Evolutionary conservation across 1,139 yeast genomes (phyloP), one percentile per base, ranked within the genome.

Genomic region (Petasospora fabianii): DNA sequence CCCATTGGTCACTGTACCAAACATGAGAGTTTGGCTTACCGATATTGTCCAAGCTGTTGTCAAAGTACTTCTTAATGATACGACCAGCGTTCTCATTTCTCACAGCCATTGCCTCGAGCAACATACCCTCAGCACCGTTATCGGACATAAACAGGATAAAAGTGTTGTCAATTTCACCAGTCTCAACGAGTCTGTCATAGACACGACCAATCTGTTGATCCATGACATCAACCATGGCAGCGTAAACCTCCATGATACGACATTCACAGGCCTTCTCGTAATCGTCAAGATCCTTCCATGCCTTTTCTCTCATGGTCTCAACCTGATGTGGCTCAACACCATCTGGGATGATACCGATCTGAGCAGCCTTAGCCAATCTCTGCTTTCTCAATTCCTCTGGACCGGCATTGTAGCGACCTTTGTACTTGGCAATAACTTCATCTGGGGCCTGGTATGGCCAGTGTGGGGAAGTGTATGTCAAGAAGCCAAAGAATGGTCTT

Each of bases 361-460:
- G 64, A 8, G 54, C 48, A 5, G 77, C 77, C 34, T 54, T 55
- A 7, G 49, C 35, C 26, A 75, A 55, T 41, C 81, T 59, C 38
- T 55, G 43, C 24, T 50, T 50, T 36, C 80, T 56, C 36, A 75
- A 57, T 5, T 49, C 65, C 16, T 60, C 67, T 1, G 80, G 80
- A 2, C 81, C 80, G 11, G 58, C 62, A 47, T 71, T 69, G 50
- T 75, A 75, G 10, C 56, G 49, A 2, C 79, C 80, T 36, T 61
- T 60, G 55, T 76, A 76, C 46, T 74, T 74, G 3, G 58, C 64
- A 40, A 73, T 65, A 16, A 62, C 51, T 7, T 71, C 71, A 32
- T 58, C 56, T 3, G 78, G 79, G 0, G 81, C 81, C 56, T 75
- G 81, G 43, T 68, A 65, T 7, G 81, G 81, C 81, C 81, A 76